phyloP scores from a whole-genome alignment of 1,139 yeast genomes.

The Blastobotrys petasosporus region DNA sequence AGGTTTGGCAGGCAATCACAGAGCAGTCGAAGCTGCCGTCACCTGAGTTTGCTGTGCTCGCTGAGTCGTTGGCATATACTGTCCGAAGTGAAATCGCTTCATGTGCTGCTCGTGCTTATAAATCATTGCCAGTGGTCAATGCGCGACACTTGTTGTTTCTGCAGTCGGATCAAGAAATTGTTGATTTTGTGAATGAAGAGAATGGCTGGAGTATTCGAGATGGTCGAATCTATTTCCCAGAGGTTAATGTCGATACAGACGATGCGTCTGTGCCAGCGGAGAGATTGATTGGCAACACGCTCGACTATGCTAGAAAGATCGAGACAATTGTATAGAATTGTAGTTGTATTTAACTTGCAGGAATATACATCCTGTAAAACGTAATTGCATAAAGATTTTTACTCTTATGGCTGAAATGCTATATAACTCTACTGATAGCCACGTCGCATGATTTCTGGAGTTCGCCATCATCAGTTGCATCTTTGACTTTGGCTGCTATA shows the following conservation, averaged over 20 bases:
- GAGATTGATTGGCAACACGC: slow-evolving; percentile 53
- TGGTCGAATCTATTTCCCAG: slow-evolving; percentile 55
- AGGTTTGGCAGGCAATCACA: slow-evolving; percentile 74
- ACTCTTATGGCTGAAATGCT: neutral
- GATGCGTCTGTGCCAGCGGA: slow-evolving; percentile 32
- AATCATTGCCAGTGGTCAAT: slow-evolving; percentile 69
- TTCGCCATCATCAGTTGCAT: slow-evolving; percentile 1
- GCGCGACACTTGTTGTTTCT: slow-evolving; percentile 76
- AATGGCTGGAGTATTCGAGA: slow-evolving; percentile 59
- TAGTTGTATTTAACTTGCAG: neutral
- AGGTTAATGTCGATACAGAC: slow-evolving; percentile 17
- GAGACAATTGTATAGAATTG: slow-evolving; percentile 64
- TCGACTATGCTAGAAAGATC: slow-evolving; percentile 77
- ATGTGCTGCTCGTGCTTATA: slow-evolving; percentile 76
- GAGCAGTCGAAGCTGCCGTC: slow-evolving; percentile 43
- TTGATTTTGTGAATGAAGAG: slow-evolving; percentile 47
- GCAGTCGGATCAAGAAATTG: slow-evolving; percentile 61
- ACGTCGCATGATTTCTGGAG: slow-evolving; percentile 1
- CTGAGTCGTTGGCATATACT: slow-evolving; percentile 57
- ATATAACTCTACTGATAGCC: slow-evolving; percentile 2
- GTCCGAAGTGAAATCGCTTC: slow-evolving; percentile 84
- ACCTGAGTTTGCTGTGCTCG: slow-evolving; percentile 39
- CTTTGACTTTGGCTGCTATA: slow-evolving; percentile 15
- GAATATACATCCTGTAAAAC: neutral
- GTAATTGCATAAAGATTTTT: too few species aligned